Base-by-base conservation (phyloP, 495 filamentous ascomycete genomes). In the Xylaria curta region DNA sequence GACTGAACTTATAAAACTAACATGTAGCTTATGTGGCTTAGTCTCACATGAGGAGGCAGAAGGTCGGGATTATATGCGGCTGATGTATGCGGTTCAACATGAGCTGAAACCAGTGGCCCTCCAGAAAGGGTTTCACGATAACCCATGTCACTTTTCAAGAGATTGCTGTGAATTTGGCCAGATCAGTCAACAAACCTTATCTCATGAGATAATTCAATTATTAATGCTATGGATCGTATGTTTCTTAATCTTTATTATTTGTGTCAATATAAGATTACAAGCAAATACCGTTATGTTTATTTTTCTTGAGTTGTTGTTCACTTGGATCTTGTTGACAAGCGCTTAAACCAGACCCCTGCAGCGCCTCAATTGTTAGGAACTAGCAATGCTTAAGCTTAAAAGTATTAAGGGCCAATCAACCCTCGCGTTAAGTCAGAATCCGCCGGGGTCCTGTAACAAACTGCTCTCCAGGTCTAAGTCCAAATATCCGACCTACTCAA, bases 41-140 rank as follows among this genome's bases (percentile, higher is more conserved):
- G 10, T 60, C 9, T 8, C 13, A 60, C 17, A 2, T 21, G 10
- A 1, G 26, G 19, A 15, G n/a, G 42, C 26, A 15, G 60, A 63
- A 46, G 40, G 9, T 21, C 44, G 26, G 64, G 31, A 49, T 36
- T 33, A 33, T 51, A 13, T 36, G 15, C 3, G 38, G 63, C 42
- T 61, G 33, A 31, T 31, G 58, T 61, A 38, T 61, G 58, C 33
- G 19, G 19, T 26, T 62, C 33, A 40, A 46, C n/a, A 44, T 44
- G 21, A 13, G 65, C 42, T 67, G 65, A 67, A 67, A 67, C 65
- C 42, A 49, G 33, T 38, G 26, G 65, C 21, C n/a, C 33, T 26
- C 36, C 65, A 56, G 49, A 56, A 33, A 17, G 47, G 12, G 65
- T 67, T 67, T 67, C 65, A 67, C 49, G n/a, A 28, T 49, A 67